Evolutionary conservation across 306 rosid species (phyloP).

Genomic region (Amphicarpaea edgeworthii): DNA sequence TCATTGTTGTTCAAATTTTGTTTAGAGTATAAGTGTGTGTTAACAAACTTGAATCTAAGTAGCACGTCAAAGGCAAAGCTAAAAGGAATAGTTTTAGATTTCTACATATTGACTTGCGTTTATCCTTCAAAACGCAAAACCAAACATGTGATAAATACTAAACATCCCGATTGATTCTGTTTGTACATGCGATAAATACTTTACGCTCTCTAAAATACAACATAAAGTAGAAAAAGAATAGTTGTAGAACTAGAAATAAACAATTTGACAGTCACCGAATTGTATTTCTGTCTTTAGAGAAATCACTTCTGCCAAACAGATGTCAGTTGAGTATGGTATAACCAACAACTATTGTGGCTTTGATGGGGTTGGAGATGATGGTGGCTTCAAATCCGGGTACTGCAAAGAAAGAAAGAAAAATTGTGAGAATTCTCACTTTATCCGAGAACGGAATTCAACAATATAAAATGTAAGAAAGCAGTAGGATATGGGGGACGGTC

Average conservation of each 20-base stretch:
- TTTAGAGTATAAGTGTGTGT: background rate
- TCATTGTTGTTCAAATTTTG: constrained; percentile 14
- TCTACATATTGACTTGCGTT: no score
- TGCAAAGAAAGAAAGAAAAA: constrained; percentile 45
- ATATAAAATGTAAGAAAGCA: constrained; percentile 13
- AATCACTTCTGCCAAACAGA: constrained; percentile 20
- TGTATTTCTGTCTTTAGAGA: constrained; percentile 17
- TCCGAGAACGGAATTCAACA: background rate
- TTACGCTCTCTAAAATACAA: constrained; percentile 36
- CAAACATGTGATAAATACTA: no score
- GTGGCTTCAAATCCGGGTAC: constrained; percentile 91
- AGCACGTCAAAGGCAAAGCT: no score
- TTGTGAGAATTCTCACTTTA: background rate
- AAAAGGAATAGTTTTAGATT: no score
- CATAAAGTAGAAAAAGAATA: constrained; percentile 24
- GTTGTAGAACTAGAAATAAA: constrained; percentile 3
- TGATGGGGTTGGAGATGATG: constrained; percentile 79
- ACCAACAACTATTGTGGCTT: constrained; percentile 56
- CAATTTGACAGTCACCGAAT: constrained; percentile 20
- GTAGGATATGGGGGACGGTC: no score
- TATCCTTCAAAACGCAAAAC: no score
- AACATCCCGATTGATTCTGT: constrained; percentile 5
- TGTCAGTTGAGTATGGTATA: constrained; percentile 30
- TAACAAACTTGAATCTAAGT: no score
- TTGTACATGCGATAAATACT: constrained; percentile 22